A percentile compares a stretch with the other conserved stretches of the same genome.
phyloP scores from a whole-genome alignment of 805 yeast species.

The Candida morakotiae region DNA sequence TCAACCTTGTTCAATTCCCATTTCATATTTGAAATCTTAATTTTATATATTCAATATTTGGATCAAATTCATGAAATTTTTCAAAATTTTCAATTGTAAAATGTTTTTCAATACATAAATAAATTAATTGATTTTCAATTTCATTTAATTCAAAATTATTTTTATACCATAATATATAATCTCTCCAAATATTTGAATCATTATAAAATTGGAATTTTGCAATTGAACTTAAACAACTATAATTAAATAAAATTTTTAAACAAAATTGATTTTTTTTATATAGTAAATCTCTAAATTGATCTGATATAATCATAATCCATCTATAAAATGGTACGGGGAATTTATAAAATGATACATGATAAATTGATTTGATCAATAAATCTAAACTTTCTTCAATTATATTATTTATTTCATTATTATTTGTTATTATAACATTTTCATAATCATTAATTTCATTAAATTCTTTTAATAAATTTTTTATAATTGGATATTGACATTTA shows the following conservation, averaged over 20 bases:
- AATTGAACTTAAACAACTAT: constrained; percentile 16
- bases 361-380: background rate
- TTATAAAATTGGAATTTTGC: constrained; percentile 19
- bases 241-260: constrained; percentile 20
- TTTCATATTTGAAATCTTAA: too few relatives aligned
- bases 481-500: constrained; percentile 5
- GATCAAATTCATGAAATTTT: constrained; percentile 3
- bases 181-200: constrained; percentile 25
- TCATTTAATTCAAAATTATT: constrained; percentile 7
- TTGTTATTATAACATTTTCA: background rate
- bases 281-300: constrained; percentile 15
- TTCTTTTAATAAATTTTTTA: background rate
- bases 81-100: constrained; percentile 1
- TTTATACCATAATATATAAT: constrained; percentile 18
- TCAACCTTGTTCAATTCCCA: too few relatives aligned
- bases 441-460: background rate
- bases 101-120: constrained; percentile 4
- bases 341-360: constrained; percentile 7
- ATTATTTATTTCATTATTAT: background rate
- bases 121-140: constrained; percentile 12
- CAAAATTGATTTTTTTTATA: constrained; percentile 21
- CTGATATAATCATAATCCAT: constrained; percentile 18
- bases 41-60: constrained; percentile 5
- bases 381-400: background rate
- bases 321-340: constrained; percentile 30